A percentile compares a stretch with the other conserved stretches of the same genome.
These are phyloP conservation scores for Arachnomyces sp. DNA, from an alignment of 2,329 filamentous ascomycete genomes.

Conservation along the genomic window DNA sequence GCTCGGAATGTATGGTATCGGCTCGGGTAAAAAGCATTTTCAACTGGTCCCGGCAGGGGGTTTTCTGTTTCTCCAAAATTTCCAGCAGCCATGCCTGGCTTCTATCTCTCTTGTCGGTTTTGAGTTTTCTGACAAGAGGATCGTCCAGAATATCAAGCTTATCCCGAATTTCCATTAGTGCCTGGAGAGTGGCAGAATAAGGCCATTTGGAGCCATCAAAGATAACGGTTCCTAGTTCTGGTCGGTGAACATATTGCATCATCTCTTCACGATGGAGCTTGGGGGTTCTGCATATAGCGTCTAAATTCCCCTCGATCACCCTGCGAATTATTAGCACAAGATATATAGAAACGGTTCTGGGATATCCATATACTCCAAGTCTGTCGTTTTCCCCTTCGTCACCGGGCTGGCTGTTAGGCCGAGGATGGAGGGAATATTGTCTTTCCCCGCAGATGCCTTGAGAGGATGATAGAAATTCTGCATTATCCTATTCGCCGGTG, in stretches of 20 bases:
- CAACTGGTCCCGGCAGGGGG: slow-evolving; percentile 46
- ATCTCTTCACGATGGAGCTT: slow-evolving; percentile 61
- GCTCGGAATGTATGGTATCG: slow-evolving; percentile 44
- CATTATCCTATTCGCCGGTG: slow-evolving; percentile 65
- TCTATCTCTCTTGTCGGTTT: slow-evolving; percentile 26
- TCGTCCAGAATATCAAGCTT: slow-evolving; percentile 52
- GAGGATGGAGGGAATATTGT: slow-evolving; percentile 55
- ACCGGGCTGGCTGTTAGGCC: slow-evolving; percentile 76
- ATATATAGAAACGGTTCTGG: background rate
- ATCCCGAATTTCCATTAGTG: slow-evolving; percentile 35
- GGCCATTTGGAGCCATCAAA: slow-evolving; percentile 14
- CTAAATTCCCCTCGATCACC: slow-evolving; percentile 59
- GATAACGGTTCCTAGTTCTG: slow-evolving; percentile 41
- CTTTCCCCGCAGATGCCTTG: slow-evolving; percentile 19
- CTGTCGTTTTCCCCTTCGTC: slow-evolving; percentile 48
- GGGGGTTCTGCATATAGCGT: slow-evolving; percentile 62
- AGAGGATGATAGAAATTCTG: slow-evolving; percentile 56
- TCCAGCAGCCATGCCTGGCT: slow-evolving; percentile 19
- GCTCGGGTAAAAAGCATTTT: slow-evolving; percentile 46
- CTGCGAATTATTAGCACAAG: slow-evolving; percentile 18
- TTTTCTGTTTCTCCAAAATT: slow-evolving; percentile 23
- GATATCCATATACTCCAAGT: slow-evolving; percentile 39
- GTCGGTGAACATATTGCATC: slow-evolving; percentile 58
- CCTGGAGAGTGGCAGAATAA: slow-evolving; percentile 29
- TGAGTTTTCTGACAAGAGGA: slow-evolving; percentile 48